These are phyloP conservation scores for Amanita polypyramis DNA, from an alignment of 768 basidiomycete species.

Conservation along the genomic window DNA sequence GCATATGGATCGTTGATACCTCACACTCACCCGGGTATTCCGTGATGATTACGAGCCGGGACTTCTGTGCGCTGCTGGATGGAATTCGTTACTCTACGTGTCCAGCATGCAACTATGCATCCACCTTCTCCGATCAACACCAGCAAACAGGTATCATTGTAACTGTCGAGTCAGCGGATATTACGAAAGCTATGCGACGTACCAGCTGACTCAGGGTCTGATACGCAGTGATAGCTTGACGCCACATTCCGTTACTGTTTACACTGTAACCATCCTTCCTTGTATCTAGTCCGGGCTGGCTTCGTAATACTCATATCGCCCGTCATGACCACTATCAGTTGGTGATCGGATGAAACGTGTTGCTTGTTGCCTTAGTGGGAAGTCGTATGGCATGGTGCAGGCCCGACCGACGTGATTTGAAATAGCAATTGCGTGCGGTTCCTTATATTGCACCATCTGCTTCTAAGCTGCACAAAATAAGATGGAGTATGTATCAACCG, in stretches of 20 bases:
- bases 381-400: not conserved
- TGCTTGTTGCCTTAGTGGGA: not conserved
- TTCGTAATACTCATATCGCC: not conserved
- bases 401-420: not conserved
- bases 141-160: not conserved
- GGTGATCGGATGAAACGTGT: slow-evolving; percentile 1
- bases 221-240: too few relatives aligned
- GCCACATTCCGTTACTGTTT: not conserved
- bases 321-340: not conserved
- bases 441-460: not conserved
- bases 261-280: not conserved
- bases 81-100: not conserved
- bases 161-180: too few relatives aligned
- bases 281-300: not conserved
- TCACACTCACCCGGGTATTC: too few relatives aligned
- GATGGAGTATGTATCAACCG: not conserved
- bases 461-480: not conserved
- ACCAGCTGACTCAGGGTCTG: too few relatives aligned
- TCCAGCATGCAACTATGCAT: not conserved
- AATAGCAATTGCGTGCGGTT: not conserved
- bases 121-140: not conserved
- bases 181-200: too few relatives aligned
- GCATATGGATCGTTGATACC: too few relatives aligned
- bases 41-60: too few relatives aligned
- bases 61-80: too few relatives aligned